Evolutionary conservation across 257 asterid species (phyloP).

Genomic region (Lycium barbarum): DNA sequence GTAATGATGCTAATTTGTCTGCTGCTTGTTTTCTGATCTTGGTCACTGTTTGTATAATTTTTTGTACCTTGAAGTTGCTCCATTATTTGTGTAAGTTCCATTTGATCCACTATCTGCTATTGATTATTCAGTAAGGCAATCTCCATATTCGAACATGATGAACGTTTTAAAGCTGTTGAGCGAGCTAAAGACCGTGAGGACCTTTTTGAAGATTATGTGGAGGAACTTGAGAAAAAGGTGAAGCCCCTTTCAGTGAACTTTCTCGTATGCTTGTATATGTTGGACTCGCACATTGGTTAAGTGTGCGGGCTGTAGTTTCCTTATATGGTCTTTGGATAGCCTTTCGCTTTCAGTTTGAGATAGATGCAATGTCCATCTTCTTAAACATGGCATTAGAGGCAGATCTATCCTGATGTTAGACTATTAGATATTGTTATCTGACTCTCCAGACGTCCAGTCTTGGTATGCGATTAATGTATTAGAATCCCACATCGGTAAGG

Average conservation of each 20-base stretch:
- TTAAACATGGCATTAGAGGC: slow-evolving; percentile 7
- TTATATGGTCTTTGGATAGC: slow-evolving; percentile 11
- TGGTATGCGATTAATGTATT: neutral
- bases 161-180: slow-evolving; percentile 86
- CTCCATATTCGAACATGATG: slow-evolving; percentile 77
- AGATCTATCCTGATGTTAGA: slow-evolving; percentile 18
- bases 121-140: slow-evolving; percentile 67
- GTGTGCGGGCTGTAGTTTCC: neutral
- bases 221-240: slow-evolving; percentile 87
- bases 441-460: slow-evolving; percentile 15
- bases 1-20: slow-evolving; percentile 15
- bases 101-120: slow-evolving; percentile 38
- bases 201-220: slow-evolving; percentile 70
- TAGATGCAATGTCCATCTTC: neutral
- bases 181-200: slow-evolving; percentile 86
- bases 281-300: neutral
- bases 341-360: neutral
- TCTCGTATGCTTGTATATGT: neutral
- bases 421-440: slow-evolving; percentile 13
- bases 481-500: slow-evolving; percentile 14
- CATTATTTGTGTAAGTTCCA: slow-evolving; percentile 15
- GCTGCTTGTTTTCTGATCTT: slow-evolving; percentile 14
- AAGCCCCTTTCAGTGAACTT: neutral
- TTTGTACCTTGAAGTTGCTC: slow-evolving; percentile 22
- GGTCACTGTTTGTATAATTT: slow-evolving; percentile 16